Conservation (phyloP, 495 filamentous ascomycete species). For the Trichoderma orchidacearum region DNA sequence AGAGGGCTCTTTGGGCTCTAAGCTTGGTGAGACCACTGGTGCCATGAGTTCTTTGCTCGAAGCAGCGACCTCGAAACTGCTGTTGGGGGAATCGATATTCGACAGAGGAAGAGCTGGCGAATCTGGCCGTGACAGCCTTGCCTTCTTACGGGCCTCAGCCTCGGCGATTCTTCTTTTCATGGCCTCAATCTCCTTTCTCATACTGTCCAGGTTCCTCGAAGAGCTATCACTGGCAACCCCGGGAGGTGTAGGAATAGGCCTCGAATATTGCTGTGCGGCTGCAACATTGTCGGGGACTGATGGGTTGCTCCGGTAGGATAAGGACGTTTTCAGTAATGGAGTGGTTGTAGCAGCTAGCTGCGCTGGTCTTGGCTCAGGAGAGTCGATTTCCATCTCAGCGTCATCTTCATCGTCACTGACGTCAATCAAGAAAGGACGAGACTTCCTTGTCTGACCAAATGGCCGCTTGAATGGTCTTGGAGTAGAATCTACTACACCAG, state of each 20-base stretch:
- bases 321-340: constrained; percentile 4
- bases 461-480: constrained; percentile 43
- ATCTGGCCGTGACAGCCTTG: not conserved
- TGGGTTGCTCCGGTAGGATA: constrained; percentile 27
- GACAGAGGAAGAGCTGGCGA: not conserved
- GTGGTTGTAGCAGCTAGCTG: not conserved
- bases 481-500: constrained; percentile 56
- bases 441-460: constrained; percentile 38
- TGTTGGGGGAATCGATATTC: not conserved
- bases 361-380: constrained; percentile 15
- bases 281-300: constrained; percentile 15
- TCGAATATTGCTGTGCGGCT: constrained; percentile 15
- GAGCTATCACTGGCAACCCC: constrained; percentile 3
- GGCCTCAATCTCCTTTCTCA: constrained; percentile 57
- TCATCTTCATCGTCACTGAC: constrained; percentile 46
- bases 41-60: not conserved
- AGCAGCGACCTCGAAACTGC: not conserved
- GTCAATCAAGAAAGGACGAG: constrained; percentile 51
- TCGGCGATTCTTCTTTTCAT: constrained; percentile 68
- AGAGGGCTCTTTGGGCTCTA: not conserved
- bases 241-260: constrained; percentile 26
- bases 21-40: not conserved
- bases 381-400: constrained; percentile 35
- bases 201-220: constrained; percentile 41
- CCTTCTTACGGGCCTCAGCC: constrained; percentile 52